Evolutionary conservation across 2,329 filamentous ascomycete species (phyloP), one percentile per base, ranked within the genome.

Genomic region (Fusarium sp.): DNA sequence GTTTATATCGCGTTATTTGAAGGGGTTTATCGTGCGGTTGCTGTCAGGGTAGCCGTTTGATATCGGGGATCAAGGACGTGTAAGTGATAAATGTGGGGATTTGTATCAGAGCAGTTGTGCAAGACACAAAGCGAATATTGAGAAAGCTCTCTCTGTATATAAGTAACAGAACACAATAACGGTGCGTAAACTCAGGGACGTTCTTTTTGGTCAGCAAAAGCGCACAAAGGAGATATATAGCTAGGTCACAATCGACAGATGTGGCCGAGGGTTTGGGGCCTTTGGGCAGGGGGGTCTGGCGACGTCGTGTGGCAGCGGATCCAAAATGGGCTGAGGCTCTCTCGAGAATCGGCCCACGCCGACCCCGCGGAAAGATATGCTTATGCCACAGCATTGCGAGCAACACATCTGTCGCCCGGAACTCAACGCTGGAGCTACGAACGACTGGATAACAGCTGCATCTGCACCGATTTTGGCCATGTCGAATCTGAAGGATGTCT

Each of bases 291-390:
- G 72, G 68, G 71, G 74, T 78, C 75, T 73, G 75, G 63, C 69
- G 74, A 77, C 72, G 76, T 76, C 72, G 73, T 74, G 73, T 74
- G 73, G 73, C 73, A 71, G 75, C 71, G 75, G 74, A 71, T 64
- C 72, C 69, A 74, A 66, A 77, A 76, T 77, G 76, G 76, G 69
- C 75, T 77, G 76, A 77, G 73, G 63, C 73, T 75, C 70, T 67
- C 70, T 67, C 67, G 59, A 75, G 69, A 74, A 78, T 77, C 76
- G 76, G 76, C 71, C 76, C 76, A 77, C 75, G 69, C 76, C 72
- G 72, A 74, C 72, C 72, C 72, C 70, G 72, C 72, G 72, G 64
- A 58, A 67, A 73, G 69, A 74, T 74, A 73, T 73, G 70, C 70
- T 72, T 74, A 71, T 74, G 72, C 66, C 60, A 70, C 41, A 29